These are phyloP conservation scores for Neonectria hederae DNA, from an alignment of 2,329 filamentous ascomycete genomes.

Conservation along the genomic window DNA sequence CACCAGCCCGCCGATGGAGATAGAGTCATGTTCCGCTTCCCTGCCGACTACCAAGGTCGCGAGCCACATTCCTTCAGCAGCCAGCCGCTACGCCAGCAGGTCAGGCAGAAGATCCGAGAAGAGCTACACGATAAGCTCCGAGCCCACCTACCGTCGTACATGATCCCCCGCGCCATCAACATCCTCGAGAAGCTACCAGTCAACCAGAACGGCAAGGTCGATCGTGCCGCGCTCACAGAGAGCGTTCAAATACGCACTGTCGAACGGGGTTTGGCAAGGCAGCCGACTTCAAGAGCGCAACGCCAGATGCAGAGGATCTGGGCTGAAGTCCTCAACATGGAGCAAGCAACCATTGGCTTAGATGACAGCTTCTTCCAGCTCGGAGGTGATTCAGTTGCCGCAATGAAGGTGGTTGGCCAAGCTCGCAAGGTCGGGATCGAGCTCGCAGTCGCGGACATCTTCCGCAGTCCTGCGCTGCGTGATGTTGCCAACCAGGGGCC, in stretches of 20 bases:
- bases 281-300: not conserved
- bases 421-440: conserved; percentile 15
- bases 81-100: not conserved
- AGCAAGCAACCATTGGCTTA: conserved; percentile 41
- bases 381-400: conserved; percentile 40
- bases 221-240: conserved; percentile 21
- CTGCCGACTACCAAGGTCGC: conserved; percentile 17
- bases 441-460: conserved; percentile 21
- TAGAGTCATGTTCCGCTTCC: conserved; percentile 38
- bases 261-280: not conserved
- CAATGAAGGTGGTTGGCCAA: conserved; percentile 35
- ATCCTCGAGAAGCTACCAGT: conserved; percentile 40
- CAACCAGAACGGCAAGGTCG: conserved; percentile 41
- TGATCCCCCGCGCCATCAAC: conserved; percentile 37
- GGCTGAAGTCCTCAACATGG: conserved; percentile 24
- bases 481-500: not conserved
- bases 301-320: conserved; percentile 19
- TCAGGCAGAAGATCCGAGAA: not conserved
- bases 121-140: not conserved
- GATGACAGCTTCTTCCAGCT: conserved; percentile 42
- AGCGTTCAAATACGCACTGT: not conserved
- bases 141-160: conserved; percentile 35
- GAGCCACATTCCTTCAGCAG: not conserved
- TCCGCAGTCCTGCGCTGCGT: conserved; percentile 1
- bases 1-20: conserved; percentile 34